Evolutionary conservation across 2,329 filamentous ascomycete species (phyloP).

Genomic region (Juglanconis oblonga): DNA sequence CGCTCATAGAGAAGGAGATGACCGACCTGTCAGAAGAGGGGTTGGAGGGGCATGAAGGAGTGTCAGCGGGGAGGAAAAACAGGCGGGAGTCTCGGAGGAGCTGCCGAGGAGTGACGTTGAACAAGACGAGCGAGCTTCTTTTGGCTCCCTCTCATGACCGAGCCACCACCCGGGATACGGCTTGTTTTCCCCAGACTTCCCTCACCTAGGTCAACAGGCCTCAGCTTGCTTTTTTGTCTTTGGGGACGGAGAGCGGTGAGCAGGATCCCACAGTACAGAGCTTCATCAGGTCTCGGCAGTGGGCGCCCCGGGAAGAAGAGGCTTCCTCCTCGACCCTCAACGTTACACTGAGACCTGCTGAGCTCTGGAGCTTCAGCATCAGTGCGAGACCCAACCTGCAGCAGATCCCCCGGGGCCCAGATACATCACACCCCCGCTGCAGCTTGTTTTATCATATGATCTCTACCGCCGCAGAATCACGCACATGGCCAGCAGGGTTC

Average conservation of each 20-base stretch:
- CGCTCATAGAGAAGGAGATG: background rate
- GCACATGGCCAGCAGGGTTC: slow-evolving; percentile 20
- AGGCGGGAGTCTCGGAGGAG: background rate
- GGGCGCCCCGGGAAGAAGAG: background rate
- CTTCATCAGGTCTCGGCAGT: background rate
- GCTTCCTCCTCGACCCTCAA: background rate
- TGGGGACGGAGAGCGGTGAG: background rate
- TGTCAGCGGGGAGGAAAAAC: background rate
- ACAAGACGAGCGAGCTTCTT: no score
- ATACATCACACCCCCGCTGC: background rate
- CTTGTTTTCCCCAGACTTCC: background rate
- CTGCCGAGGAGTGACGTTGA: slow-evolving; percentile 8
- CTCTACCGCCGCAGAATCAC: slow-evolving; percentile 17
- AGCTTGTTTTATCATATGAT: slow-evolving; percentile 9
- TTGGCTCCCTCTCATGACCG: no score
- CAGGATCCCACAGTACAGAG: background rate
- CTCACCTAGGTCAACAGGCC: background rate
- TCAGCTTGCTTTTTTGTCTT: background rate
- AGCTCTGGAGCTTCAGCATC: background rate
- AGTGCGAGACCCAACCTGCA: background rate
- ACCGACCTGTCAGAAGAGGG: slow-evolving; percentile 8
- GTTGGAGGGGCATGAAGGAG: background rate
- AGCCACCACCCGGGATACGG: no score
- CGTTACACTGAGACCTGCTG: slow-evolving; percentile 5
- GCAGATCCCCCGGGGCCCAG: background rate